These are phyloP conservation scores for Dispira simplex DNA, from an alignment of 192 early-diverging fungal genomes.

Conservation along the genomic window DNA sequence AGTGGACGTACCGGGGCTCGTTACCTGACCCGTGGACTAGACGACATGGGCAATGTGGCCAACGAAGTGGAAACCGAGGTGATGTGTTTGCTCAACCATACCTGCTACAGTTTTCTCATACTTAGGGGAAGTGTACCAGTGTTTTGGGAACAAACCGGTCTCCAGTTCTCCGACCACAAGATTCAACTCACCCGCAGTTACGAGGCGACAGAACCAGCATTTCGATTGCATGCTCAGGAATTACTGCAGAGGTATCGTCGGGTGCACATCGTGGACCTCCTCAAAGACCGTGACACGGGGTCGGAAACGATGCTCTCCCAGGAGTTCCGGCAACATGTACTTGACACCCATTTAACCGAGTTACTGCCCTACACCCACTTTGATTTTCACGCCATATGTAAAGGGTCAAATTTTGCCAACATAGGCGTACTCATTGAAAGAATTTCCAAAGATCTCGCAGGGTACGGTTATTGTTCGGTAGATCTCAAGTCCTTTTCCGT, in stretches of 20 bases:
- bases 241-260: constrained; percentile 54
- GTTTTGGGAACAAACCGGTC: constrained; percentile 92
- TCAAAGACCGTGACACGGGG: constrained; percentile 25
- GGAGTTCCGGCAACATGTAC: constrained; percentile 41
- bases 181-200: constrained; percentile 67
- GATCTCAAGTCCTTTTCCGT: constrained; percentile 39
- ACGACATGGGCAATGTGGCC: constrained; percentile 93
- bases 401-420: constrained; percentile 63
- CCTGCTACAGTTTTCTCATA: constrained; percentile 62
- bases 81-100: constrained; percentile 38
- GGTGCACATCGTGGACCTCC: constrained; percentile 64
- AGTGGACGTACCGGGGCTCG: constrained; percentile 62
- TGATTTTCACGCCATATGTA: constrained; percentile 71
- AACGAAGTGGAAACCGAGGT: constrained; percentile 98
- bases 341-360: constrained; percentile 25
- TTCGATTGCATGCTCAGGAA: constrained; percentile 57
- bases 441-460: constrained; percentile 32
- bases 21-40: constrained; percentile 87
- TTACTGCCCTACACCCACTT: constrained; percentile 52
- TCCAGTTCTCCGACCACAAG: constrained; percentile 72
- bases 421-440: constrained; percentile 37
- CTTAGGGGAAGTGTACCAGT: constrained; percentile 79
- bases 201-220: constrained; percentile 72
- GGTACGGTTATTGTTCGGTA: constrained; percentile 51
- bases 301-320: constrained; percentile 51